Conservation (phyloP, 2,329 filamentous ascomycete genomes). For the Talaromyces sp. region DNA sequence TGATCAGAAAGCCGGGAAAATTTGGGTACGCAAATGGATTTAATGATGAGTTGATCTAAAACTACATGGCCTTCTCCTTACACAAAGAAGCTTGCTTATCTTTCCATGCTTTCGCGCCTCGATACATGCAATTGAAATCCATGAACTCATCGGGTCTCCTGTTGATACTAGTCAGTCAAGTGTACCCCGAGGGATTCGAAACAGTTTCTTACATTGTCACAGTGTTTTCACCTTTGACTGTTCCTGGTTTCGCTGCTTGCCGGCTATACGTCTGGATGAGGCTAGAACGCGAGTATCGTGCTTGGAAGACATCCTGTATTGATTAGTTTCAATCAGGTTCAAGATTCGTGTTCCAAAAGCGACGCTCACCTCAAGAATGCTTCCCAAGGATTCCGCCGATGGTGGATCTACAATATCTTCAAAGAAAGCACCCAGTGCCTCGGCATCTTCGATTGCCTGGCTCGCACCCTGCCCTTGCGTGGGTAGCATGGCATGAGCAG, state of each 20-base stretch:
- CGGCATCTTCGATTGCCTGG: constrained; percentile 53
- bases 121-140: constrained; percentile 21
- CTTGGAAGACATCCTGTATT: constrained; percentile 12
- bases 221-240: constrained; percentile 7
- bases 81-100: neutral
- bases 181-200: neutral
- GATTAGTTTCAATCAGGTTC: neutral
- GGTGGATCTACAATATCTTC: constrained; percentile 8
- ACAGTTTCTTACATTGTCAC: constrained; percentile 11
- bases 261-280: constrained; percentile 18
- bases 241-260: constrained; percentile 16
- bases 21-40: neutral
- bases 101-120: constrained; percentile 14
- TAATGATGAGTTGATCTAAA: no score
- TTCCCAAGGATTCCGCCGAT: neutral
- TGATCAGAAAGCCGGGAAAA: neutral
- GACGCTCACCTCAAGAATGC: constrained; percentile 10
- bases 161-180: neutral
- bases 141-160: constrained; percentile 21
- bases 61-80: no score
- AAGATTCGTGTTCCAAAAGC: neutral
- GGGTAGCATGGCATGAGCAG: constrained; percentile 21
- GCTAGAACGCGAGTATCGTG: constrained; percentile 13
- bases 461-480: constrained; percentile 30
- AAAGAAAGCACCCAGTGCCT: constrained; percentile 32